Evolutionary conservation across 768 basidiomycete genomes (phyloP), one percentile per base, ranked within the genome.

Genomic region (Agrocybe praecox): DNA sequence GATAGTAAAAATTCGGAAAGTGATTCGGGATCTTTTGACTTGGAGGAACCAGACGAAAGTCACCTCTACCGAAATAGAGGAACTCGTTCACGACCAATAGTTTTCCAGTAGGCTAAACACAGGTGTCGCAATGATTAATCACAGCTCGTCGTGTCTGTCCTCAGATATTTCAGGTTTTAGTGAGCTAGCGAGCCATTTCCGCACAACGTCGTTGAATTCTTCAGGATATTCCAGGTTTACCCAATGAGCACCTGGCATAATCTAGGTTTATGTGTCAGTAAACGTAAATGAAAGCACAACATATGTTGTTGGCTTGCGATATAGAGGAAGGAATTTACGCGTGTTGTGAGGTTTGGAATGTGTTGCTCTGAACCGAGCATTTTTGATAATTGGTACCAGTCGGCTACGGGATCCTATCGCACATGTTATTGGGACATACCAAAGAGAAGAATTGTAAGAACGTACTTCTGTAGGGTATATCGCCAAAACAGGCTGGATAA

Each of bases 181-280:
- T 19, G 24, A 14, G 17, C 43, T 26, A 21, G 49, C 58, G 44
- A 90, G 72, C 87, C 88, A 90, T 33, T 75, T 66, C 17, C 75
- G 73, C 52, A 87, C 70, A 46, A 80, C 69, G 0, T 55, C 46
- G 59, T 90, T 90, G 66, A 86, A 80, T 43, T 71, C 69, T 1
- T 69, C 53, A 0, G 87, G 82, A 56, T 77, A 67, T 66, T 90
- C 89, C 18, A 90, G 71, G 34, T 89, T 89, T 8, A 80, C 74
- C 88, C 89, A 90, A 66, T 90, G 89, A 5, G 84, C 80, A 0
- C 82, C 82, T 7, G 71, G 65, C 53, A 88, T 70, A 2, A 74
- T 70, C 85, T 86, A 53, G 7, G n/a, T 32, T 22, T 29, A 29
- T 5, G 9, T 18, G 9, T 18, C 10, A 9, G 21, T 22, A 44